Conservation (phyloP, 1,139 yeast genomes). For the Lodderomyces oxycetoniae region DNA sequence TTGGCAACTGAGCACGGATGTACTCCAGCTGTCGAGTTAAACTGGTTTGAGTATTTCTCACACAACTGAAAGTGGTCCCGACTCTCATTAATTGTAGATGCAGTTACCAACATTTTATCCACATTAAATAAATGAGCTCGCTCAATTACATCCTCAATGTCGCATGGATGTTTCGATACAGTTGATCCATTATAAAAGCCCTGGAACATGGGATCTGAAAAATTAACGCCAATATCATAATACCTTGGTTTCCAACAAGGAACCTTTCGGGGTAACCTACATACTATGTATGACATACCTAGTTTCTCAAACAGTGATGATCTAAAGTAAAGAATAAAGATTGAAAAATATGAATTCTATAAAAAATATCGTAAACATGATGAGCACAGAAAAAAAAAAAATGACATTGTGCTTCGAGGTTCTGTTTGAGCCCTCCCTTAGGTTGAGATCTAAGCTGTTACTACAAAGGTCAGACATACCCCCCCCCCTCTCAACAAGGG, state of each 20-base stretch:
- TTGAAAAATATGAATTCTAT: no score
- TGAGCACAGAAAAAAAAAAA: no score
- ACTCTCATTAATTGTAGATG: conserved; percentile 70
- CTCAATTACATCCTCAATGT: conserved; percentile 56
- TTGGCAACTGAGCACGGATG: conserved; percentile 87
- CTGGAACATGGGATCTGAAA: conserved; percentile 83
- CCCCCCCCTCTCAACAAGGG: no score
- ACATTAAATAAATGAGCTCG: conserved; percentile 70
- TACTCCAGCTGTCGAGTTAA: conserved; percentile 80
- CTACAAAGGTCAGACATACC: no score
- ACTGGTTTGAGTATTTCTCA: conserved; percentile 26
- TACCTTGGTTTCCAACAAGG: conserved; percentile 45
- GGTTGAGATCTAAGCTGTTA: no score
- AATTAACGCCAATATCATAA: conserved; percentile 66
- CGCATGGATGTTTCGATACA: conserved; percentile 55
- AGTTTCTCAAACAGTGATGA: no score
- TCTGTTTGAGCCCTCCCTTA: no score
- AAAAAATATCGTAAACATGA: no score
- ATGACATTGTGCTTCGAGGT: no score
- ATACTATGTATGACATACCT: no score
- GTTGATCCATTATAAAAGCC: conserved; percentile 71
- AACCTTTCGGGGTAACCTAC: no score
- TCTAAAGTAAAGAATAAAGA: no score
- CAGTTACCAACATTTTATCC: conserved; percentile 70
- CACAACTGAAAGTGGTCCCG: conserved; percentile 36